These are phyloP conservation scores for Lachnellula arida DNA, from an alignment of 2,329 filamentous ascomycete genomes.

Conservation along the genomic window DNA sequence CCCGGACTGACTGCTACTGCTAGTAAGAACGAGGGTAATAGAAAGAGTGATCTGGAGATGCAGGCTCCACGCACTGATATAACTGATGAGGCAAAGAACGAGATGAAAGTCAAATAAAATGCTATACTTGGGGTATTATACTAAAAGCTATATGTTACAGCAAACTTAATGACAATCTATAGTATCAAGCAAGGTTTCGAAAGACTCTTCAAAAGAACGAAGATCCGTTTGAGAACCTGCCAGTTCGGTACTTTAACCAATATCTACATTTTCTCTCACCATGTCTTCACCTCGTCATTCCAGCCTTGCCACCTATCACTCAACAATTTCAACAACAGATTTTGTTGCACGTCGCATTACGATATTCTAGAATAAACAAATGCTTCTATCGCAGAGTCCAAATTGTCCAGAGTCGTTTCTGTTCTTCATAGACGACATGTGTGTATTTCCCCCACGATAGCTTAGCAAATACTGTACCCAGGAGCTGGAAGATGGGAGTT, in stretches of 20 bases:
- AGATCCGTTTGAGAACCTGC: not conserved
- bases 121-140: not conserved
- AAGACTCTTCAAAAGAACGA: no score
- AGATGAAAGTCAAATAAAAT: not conserved
- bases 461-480: no score
- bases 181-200: no score
- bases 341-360: not conserved
- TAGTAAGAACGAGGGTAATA: conserved; percentile 1
- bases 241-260: not conserved
- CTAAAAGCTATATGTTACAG: no score
- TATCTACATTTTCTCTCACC: not conserved
- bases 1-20: not conserved
- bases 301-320: not conserved
- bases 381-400: not conserved
- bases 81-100: not conserved
- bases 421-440: no score
- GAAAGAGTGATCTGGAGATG: conserved; percentile 16
- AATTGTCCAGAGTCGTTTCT: no score
- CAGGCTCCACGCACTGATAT: not conserved
- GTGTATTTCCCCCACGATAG: no score
- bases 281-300: not conserved
- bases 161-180: no score
- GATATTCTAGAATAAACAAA: not conserved
- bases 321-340: not conserved
- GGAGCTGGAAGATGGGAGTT: no score